phyloP scores from a whole-genome alignment of 2,329 filamentous ascomycete species.

The Colletotrichum chlorophyti region DNA sequence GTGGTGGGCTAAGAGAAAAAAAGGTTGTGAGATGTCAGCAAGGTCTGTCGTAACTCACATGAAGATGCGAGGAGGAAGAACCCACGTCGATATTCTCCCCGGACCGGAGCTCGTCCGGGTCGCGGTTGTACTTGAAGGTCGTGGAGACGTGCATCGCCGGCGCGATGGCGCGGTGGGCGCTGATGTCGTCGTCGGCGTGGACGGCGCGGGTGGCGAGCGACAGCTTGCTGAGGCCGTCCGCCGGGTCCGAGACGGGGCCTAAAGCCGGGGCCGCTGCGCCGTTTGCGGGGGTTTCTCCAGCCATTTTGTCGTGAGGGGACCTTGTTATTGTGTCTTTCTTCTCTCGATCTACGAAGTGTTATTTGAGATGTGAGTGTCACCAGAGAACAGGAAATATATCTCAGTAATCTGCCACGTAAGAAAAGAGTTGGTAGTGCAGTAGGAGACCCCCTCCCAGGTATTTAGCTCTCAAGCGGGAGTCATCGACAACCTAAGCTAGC shows the following conservation, averaged over 20 bases:
- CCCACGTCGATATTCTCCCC: slow-evolving; percentile 64
- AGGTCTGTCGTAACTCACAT: no score
- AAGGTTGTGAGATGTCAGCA: slow-evolving; percentile 38
- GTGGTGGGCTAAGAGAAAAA: no score
- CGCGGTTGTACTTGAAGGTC: slow-evolving; percentile 80
- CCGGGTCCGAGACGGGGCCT: slow-evolving; percentile 1
- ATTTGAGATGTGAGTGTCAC: no score
- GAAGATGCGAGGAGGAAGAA: slow-evolving; percentile 11
- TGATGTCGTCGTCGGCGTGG: slow-evolving; percentile 82
- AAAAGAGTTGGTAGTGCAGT: no score
- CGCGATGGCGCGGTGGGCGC: slow-evolving; percentile 78
- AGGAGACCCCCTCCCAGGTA: no score
- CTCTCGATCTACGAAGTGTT: neutral
- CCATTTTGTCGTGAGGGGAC: neutral
- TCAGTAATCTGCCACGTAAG: no score
- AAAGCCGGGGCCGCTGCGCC: slow-evolving; percentile 1
- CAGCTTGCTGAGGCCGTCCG: slow-evolving; percentile 41
- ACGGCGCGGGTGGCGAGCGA: slow-evolving; percentile 75
- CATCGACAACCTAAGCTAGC: no score
- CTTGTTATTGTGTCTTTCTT: neutral
- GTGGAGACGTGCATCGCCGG: slow-evolving; percentile 91
- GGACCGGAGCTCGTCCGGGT: slow-evolving; percentile 69
- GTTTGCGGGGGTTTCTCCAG: slow-evolving; percentile 7
- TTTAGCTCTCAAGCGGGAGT: no score
- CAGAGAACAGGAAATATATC: no score